Percentiles rank a stretch among this genome's conserved stretches.
Conservation (phyloP, 2,329 filamentous ascomycete species). For the Beauveria caledonica region DNA sequence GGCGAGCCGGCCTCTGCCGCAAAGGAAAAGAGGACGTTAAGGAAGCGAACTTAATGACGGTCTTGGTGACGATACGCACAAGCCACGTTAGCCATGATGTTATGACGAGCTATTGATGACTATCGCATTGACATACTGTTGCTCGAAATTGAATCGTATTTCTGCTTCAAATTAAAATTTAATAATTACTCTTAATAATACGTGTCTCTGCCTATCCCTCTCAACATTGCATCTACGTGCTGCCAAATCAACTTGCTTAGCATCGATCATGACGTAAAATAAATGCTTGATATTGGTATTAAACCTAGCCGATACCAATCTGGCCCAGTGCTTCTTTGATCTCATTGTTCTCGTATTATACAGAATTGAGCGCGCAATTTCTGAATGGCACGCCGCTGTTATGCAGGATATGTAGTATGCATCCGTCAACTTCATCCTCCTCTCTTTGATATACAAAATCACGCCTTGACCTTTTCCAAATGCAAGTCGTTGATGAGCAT, state of each 20-base stretch:
- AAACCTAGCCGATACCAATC: neutral
- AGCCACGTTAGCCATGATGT: neutral
- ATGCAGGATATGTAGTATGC: slow-evolving; percentile 1
- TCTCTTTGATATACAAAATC: neutral
- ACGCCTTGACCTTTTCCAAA: slow-evolving; percentile 33
- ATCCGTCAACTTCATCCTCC: neutral
- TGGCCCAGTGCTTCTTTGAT: slow-evolving; percentile 5
- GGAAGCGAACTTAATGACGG: slow-evolving; percentile 6
- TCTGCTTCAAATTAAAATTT: neutral
- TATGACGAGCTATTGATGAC: neutral
- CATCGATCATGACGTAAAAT: neutral
- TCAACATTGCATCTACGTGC: neutral
- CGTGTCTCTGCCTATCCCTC: neutral
- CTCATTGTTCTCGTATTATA: slow-evolving; percentile 7
- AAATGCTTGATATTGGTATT: neutral
- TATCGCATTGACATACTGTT: neutral
- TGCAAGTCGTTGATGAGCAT: slow-evolving; percentile 91
- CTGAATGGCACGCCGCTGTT: neutral
- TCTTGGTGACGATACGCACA: neutral
- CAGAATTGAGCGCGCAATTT: neutral
- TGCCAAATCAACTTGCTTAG: neutral
- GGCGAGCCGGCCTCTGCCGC: neutral
- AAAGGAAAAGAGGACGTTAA: neutral
- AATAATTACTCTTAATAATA: neutral
- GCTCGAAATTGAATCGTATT: neutral